phyloP scores from a whole-genome alignment of 495 filamentous ascomycete genomes.

The Xylaria grammica region DNA sequence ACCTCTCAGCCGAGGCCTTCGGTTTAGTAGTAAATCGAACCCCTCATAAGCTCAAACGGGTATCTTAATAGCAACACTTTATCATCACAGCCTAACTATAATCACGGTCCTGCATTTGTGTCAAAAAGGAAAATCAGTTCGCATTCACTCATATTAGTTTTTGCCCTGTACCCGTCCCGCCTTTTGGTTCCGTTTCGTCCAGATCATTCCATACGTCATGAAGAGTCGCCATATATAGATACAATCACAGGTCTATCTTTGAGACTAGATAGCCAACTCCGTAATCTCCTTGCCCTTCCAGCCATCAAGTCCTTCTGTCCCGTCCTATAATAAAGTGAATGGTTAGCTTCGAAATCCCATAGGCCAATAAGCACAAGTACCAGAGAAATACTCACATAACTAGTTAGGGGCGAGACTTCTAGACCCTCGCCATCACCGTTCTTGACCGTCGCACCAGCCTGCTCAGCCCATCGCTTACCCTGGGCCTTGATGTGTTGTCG shows the following conservation, averaged over 20 bases:
- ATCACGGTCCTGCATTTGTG: too few relatives aligned
- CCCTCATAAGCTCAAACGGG: too few relatives aligned
- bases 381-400: slow-evolving; percentile 76
- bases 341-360: not conserved
- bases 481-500: slow-evolving; percentile 86
- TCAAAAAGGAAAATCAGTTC: not conserved
- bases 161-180: not conserved
- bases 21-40: too few relatives aligned
- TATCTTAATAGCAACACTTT: too few relatives aligned
- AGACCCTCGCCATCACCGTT: slow-evolving; percentile 77
- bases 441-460: slow-evolving; percentile 75
- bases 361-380: not conserved
- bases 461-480: slow-evolving; percentile 81
- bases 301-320: slow-evolving; percentile 87
- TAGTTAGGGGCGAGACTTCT: slow-evolving; percentile 90
- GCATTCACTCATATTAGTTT: not conserved
- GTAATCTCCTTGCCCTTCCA: slow-evolving; percentile 75
- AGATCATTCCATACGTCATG: slow-evolving; percentile 12
- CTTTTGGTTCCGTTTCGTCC: slow-evolving; percentile 5
- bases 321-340: slow-evolving; percentile 64
- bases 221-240: not conserved
- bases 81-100: too few relatives aligned
- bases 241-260: not conserved
- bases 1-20: too few relatives aligned
- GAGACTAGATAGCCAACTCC: slow-evolving; percentile 53